A percentile compares a stretch with the other conserved stretches of the same genome.
These are phyloP conservation scores for Apiotrichum veenhuisii DNA, from an alignment of 1,284 basidiomycete genomes.

Conservation along the genomic window DNA sequence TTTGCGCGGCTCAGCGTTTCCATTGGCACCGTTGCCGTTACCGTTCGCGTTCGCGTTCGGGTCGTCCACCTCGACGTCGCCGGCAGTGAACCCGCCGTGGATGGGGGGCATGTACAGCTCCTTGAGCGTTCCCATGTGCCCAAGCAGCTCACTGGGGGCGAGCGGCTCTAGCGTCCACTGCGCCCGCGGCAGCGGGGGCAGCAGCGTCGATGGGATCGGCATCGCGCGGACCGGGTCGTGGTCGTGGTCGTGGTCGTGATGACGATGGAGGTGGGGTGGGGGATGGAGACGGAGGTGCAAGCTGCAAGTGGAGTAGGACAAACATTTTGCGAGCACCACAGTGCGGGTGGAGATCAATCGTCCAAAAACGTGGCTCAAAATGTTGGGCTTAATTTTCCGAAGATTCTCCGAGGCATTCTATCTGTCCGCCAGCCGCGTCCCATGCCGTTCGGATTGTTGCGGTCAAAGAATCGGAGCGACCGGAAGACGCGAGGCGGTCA, in stretches of 20 bases:
- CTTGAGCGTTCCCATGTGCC: conserved; percentile 33
- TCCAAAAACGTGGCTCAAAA: too few relatives aligned
- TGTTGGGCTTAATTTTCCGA: too few relatives aligned
- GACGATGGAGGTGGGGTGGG: not conserved
- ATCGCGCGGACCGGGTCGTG: not conserved
- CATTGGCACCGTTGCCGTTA: not conserved
- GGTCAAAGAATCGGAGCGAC: too few relatives aligned
- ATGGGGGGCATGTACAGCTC: conserved; percentile 44
- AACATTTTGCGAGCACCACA: too few relatives aligned
- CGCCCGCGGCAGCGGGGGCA: conserved; percentile 37
- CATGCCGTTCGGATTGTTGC: too few relatives aligned
- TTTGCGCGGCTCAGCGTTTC: not conserved
- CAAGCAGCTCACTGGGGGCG: conserved; percentile 25
- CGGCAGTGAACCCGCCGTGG: conserved; percentile 40
- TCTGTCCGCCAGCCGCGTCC: too few relatives aligned
- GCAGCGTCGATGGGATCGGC: conserved; percentile 31
- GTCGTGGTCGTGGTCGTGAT: not conserved
- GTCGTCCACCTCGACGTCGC: conserved; percentile 21
- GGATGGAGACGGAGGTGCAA: too few relatives aligned
- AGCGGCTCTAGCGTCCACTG: conserved; percentile 37
- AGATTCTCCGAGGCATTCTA: too few relatives aligned
- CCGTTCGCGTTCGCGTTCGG: not conserved
- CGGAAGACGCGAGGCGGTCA: too few relatives aligned
- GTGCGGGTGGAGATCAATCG: too few relatives aligned
- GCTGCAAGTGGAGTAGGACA: too few relatives aligned